These are phyloP conservation scores for Auricularia sp. DNA, from an alignment of 768 basidiomycete species.

Conservation along the genomic window DNA sequence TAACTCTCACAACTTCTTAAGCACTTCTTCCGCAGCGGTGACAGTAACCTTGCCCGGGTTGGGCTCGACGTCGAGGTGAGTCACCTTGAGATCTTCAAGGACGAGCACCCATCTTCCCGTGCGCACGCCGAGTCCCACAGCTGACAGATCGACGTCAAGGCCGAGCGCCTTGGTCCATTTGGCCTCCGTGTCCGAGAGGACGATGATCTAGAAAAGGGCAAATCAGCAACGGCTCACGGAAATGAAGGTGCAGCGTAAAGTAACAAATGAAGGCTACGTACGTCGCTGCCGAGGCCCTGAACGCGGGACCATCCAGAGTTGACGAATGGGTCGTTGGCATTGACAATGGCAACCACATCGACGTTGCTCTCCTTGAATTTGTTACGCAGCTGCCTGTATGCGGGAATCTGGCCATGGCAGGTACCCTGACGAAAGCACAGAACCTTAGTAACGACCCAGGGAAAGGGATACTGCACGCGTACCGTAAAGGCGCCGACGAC, in stretches of 20 bases:
- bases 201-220: slow-evolving; percentile 36
- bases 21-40: slow-evolving; percentile 49
- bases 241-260: too few species aligned
- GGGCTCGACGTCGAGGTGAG: slow-evolving; percentile 35
- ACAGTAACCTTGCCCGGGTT: slow-evolving; percentile 39
- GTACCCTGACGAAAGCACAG: not conserved
- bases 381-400: not conserved
- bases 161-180: slow-evolving; percentile 44
- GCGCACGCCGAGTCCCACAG: slow-evolving; percentile 44
- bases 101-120: slow-evolving; percentile 37
- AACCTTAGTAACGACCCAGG: not conserved
- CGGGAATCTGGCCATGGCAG: not conserved
- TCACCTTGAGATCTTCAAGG: slow-evolving; percentile 18
- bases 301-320: slow-evolving; percentile 20
- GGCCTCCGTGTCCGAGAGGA: slow-evolving; percentile 46
- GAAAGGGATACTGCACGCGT: slow-evolving; percentile 13
- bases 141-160: slow-evolving; percentile 9
- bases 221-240: too few species aligned
- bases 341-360: slow-evolving; percentile 15
- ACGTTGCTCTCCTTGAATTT: slow-evolving; percentile 18
- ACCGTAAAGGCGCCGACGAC: slow-evolving; percentile 81
- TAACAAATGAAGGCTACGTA: not conserved
- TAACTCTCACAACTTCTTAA: slow-evolving; percentile 3
- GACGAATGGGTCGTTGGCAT: slow-evolving; percentile 15
- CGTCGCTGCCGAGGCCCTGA: slow-evolving; percentile 16